Base-by-base conservation (phyloP, 1,284 basidiomycete genomes). In the Trichosporon ovoides region DNA sequence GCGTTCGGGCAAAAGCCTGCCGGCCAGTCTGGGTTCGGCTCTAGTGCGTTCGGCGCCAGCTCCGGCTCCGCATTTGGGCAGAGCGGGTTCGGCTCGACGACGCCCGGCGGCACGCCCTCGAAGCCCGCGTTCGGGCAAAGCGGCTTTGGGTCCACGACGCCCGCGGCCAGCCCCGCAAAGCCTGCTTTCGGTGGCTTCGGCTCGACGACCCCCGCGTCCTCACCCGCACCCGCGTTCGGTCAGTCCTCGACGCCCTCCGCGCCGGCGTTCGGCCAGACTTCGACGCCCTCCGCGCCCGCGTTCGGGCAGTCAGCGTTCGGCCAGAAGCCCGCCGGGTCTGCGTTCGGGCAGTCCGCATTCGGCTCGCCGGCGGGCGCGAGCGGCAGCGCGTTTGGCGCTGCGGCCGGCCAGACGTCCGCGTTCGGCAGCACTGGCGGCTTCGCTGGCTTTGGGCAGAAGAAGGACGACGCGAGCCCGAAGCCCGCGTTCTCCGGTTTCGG, bases 11-110 rank as follows among this genome's bases (percentile, higher is more conserved):
- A 63, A 40, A 52, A 48, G 34, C 55, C 52, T 12, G 20, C 19
- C 19, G n/a, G 24, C 24, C 35, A 50, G 37, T 18, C 57, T 31
- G 57, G 65, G 18, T 66, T 66, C 53, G 61, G 63, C n/a, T 40
- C 57, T 46, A 58, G 67, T 16, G 57, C 67, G 3, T 72, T 68
- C 53, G 69, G 66, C 20, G 18, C 55, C 31, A 35, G 19, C 57
- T 10, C n/a, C 33, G 9, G 59, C 6, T 58, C 59, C 16, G 64
- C 62, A 24, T 66, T 67, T 37, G 63, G 62, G 2, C 56, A 61
- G 50, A 37, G 22, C 14, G 52, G 51, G 12, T 61, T 57, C 40
- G 53, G 53, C 43, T 28, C 14, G 14, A 48, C 43, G 14, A 48
- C 43, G 24, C 43, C 67, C 4, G 70, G 66, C 52, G 67, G 66